Evolutionary conservation across 805 yeast species (phyloP).

Genomic region (Cyberlindnera maritima): DNA sequence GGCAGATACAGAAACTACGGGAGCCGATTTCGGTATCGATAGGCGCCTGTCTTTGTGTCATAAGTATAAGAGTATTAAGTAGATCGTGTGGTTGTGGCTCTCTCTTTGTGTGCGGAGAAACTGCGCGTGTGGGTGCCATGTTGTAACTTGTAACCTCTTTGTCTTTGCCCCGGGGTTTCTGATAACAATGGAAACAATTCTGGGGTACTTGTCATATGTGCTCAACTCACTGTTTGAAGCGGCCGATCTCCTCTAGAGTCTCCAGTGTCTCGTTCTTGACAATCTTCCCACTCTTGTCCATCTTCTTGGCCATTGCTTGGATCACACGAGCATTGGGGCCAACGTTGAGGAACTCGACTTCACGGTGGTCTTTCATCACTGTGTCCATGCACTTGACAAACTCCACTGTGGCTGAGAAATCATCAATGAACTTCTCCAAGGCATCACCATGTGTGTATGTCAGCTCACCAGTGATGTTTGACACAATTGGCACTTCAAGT

Average conservation of each 20-base stretch:
- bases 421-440: conserved; percentile 34
- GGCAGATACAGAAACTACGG: too few relatives aligned
- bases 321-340: conserved; percentile 27
- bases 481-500: conserved; percentile 34
- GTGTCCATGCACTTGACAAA: conserved; percentile 38
- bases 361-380: conserved; percentile 1
- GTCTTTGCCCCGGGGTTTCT: not conserved
- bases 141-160: too few relatives aligned
- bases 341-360: conserved; percentile 17
- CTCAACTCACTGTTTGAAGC: not conserved
- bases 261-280: conserved; percentile 8
- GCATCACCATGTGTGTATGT: conserved; percentile 26
- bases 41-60: not conserved
- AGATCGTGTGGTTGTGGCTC: not conserved
- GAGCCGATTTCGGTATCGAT: not conserved
- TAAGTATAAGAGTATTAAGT: not conserved
- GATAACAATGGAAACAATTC: too few relatives aligned
- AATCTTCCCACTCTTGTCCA: conserved; percentile 10
- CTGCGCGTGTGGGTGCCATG: too few relatives aligned
- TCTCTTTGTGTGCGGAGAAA: too few relatives aligned
- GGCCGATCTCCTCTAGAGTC: conserved; percentile 9
- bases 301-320: conserved; percentile 18
- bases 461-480: conserved; percentile 35
- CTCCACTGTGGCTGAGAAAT: conserved; percentile 43
- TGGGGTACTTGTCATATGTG: too few relatives aligned